These are phyloP conservation scores for Moesziomyces antarcticus DNA, from an alignment of 1,284 basidiomycete genomes.

Conservation along the genomic window DNA sequence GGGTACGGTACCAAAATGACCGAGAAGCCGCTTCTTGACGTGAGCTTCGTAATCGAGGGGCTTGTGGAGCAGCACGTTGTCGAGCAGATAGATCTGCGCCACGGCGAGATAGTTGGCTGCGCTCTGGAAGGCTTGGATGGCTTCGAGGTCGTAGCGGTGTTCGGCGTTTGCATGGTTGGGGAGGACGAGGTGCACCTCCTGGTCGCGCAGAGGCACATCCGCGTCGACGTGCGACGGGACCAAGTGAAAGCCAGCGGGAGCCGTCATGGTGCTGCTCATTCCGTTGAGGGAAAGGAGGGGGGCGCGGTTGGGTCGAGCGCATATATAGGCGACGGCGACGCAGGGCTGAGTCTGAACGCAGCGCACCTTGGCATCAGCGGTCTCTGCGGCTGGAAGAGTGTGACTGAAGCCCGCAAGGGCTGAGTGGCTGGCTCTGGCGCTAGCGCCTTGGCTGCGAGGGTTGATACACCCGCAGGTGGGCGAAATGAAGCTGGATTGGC, in stretches of 20 bases:
- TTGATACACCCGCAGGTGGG: no score
- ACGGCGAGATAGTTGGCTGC: constrained; percentile 64
- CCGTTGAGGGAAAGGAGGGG: no score
- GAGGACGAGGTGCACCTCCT: constrained; percentile 10
- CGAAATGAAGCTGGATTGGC: no score
- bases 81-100: constrained; percentile 79
- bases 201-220: constrained; percentile 1
- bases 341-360: no score
- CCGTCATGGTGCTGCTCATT: constrained; percentile 11
- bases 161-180: constrained; percentile 6
- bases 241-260: constrained; percentile 11
- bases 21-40: constrained; percentile 81
- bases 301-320: no score
- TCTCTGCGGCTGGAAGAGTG: no score
- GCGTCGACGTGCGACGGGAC: constrained; percentile 16
- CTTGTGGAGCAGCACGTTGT: constrained; percentile 76
- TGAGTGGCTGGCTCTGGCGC: no score
- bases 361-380: no score
- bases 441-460: no score
- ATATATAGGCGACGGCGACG: no score
- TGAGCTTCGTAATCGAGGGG: constrained; percentile 68
- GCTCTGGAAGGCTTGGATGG: constrained; percentile 36
- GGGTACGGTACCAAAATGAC: constrained; percentile 72
- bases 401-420: no score
- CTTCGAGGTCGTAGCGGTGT: constrained; percentile 20